Percentiles rank a stretch among this genome's conserved stretches.
Evolutionary conservation across 2,329 filamentous ascomycete species (phyloP).

Genomic region (Hortaea sp.): DNA sequence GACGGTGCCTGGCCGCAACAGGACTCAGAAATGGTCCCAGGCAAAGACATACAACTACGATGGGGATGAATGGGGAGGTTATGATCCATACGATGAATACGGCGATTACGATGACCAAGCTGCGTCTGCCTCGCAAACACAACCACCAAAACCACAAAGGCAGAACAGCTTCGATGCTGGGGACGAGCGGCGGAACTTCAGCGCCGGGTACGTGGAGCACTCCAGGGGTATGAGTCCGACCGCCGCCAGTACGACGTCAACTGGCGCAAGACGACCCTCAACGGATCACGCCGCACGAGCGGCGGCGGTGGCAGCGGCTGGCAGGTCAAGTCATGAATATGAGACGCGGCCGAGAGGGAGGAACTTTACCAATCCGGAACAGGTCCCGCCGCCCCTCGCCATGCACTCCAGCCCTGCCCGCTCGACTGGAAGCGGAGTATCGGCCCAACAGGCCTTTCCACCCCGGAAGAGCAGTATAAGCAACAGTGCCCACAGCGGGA

Average conservation of each 20-base stretch:
- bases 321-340: slow-evolving; percentile 7
- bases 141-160: slow-evolving; percentile 27
- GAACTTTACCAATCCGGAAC: slow-evolving; percentile 43
- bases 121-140: slow-evolving; percentile 33
- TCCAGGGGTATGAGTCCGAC: slow-evolving; percentile 3
- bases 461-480: slow-evolving; percentile 54
- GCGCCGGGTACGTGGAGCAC: slow-evolving; percentile 6
- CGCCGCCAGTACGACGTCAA: slow-evolving; percentile 1
- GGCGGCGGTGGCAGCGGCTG: background rate
- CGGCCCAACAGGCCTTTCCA: slow-evolving; percentile 38
- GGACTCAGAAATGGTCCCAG: slow-evolving; percentile 92
- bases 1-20: slow-evolving; percentile 76
- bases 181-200: slow-evolving; percentile 43
- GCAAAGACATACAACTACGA: slow-evolving; percentile 81
- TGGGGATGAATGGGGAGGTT: slow-evolving; percentile 83
- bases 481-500: slow-evolving; percentile 36
- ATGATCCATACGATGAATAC: slow-evolving; percentile 47
- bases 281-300: slow-evolving; percentile 4
- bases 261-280: slow-evolving; percentile 1
- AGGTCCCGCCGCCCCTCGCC: slow-evolving; percentile 39
- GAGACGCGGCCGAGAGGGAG: slow-evolving; percentile 1
- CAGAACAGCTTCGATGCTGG: slow-evolving; percentile 46
- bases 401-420: slow-evolving; percentile 33
- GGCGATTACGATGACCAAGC: slow-evolving; percentile 38
- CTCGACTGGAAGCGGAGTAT: slow-evolving; percentile 15